A percentile compares a stretch with the other conserved stretches of the same genome.
phyloP scores from a whole-genome alignment of 495 filamentous ascomycete species.

The Aspergillus bridgeri region DNA sequence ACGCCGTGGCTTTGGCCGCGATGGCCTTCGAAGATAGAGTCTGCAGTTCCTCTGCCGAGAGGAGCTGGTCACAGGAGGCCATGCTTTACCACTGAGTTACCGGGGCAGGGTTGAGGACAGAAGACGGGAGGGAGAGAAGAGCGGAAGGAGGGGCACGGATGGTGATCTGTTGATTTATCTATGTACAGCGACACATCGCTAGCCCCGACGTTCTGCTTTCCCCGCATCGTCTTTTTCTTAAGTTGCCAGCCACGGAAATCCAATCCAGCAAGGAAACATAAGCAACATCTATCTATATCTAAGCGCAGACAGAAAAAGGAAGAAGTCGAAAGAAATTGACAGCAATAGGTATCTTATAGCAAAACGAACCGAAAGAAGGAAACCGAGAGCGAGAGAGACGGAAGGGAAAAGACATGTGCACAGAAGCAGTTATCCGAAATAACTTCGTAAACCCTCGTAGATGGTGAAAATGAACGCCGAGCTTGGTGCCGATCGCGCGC shows the following conservation, averaged over 20 bases:
- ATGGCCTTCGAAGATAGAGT: conserved; percentile 55
- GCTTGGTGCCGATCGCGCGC: conserved; percentile 79
- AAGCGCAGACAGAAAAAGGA: too few species aligned
- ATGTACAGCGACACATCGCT: background rate
- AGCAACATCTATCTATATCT: background rate
- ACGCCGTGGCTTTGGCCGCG: conserved; percentile 69
- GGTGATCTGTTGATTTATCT: background rate
- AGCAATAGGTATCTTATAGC: background rate
- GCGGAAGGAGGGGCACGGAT: background rate
- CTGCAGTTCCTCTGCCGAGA: conserved; percentile 58
- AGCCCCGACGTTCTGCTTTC: background rate
- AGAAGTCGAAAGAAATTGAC: too few species aligned
- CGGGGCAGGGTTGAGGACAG: background rate
- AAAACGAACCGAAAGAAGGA: background rate
- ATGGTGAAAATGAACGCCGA: conserved; percentile 97
- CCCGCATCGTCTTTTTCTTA: too few species aligned
- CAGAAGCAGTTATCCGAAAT: conserved; percentile 44
- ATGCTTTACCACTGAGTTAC: conserved; percentile 11
- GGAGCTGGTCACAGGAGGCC: conserved; percentile 33
- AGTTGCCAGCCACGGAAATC: too few species aligned
- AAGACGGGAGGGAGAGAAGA: background rate
- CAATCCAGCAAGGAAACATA: background rate
- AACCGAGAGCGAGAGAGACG: background rate
- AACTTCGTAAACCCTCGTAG: conserved; percentile 75
- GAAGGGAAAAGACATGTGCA: background rate